These are phyloP conservation scores for Phytophthora aleatoria DNA, from an alignment of 352 stramenopile genomes.

Conservation along the genomic window DNA sequence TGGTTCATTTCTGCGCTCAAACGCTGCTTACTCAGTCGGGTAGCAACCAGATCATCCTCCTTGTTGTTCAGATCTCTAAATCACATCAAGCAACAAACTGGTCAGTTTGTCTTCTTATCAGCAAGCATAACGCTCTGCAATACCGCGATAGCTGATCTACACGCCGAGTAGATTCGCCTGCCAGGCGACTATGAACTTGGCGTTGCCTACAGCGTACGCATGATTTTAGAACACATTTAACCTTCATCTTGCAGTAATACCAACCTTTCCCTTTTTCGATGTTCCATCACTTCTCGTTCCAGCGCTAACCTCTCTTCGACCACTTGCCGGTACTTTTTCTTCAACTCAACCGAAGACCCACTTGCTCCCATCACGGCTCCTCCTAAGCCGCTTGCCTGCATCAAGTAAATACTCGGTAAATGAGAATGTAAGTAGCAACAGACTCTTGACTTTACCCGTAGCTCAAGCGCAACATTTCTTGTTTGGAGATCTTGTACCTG, in stretches of 20 bases:
- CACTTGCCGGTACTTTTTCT: conserved; percentile 67
- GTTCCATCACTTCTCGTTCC: conserved; percentile 57
- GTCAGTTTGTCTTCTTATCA: background rate
- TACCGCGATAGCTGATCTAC: conserved; percentile 68
- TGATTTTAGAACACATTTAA: background rate
- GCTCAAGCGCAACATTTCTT: conserved; percentile 70
- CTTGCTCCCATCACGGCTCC: background rate
- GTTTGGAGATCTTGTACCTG: conserved; percentile 65
- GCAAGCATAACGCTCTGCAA: background rate
- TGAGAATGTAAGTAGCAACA: background rate
- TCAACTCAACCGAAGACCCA: conserved; percentile 47
- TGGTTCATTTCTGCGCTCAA: conserved; percentile 62
- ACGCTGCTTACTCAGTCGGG: conserved; percentile 54
- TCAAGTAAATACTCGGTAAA: background rate
- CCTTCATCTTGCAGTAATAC: background rate
- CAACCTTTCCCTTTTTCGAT: conserved; percentile 65
- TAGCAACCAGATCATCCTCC: conserved; percentile 56
- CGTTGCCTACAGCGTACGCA: conserved; percentile 48
- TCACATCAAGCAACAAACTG: conserved; percentile 8
- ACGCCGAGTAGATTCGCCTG: conserved; percentile 65
- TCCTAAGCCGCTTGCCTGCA: conserved; percentile 10
- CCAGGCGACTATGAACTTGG: conserved; percentile 63
- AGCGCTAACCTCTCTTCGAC: conserved; percentile 66
- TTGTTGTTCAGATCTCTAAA: conserved; percentile 58
- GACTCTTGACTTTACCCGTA: conserved; percentile 39